These are phyloP conservation scores for Elsinoe ampelina DNA, from an alignment of 2,329 filamentous ascomycete genomes.

Conservation along the genomic window DNA sequence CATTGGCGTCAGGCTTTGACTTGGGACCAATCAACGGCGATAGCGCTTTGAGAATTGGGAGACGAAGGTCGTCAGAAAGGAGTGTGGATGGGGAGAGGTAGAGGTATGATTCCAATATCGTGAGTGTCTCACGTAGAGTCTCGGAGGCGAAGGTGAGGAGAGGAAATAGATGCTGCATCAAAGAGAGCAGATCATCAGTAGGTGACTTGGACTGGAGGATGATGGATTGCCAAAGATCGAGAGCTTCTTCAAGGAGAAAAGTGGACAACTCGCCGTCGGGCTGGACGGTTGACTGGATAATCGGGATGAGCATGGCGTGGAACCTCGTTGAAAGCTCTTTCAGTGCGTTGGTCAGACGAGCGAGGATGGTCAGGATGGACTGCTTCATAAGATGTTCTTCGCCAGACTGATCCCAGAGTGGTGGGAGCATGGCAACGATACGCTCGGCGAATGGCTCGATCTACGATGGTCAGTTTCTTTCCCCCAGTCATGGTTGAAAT, in stretches of 20 bases:
- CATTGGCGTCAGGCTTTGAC: slow-evolving; percentile 40
- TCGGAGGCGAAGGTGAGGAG: slow-evolving; percentile 42
- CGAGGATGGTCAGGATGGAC: slow-evolving; percentile 75
- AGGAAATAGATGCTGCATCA: slow-evolving; percentile 37
- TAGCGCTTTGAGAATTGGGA: slow-evolving; percentile 31
- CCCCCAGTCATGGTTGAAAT: not conserved
- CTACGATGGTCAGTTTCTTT: slow-evolving; percentile 25
- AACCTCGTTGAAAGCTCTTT: slow-evolving; percentile 68
- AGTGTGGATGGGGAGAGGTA: slow-evolving; percentile 40
- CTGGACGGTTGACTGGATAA: slow-evolving; percentile 71
- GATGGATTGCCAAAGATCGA: slow-evolving; percentile 80
- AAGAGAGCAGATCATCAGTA: slow-evolving; percentile 33
- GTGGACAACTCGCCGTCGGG: slow-evolving; percentile 63
- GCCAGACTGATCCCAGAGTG: slow-evolving; percentile 74
- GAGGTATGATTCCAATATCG: slow-evolving; percentile 42
- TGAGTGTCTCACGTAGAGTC: slow-evolving; percentile 38
- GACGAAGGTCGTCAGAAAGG: slow-evolving; percentile 34
- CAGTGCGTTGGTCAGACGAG: slow-evolving; percentile 78
- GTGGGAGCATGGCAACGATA: slow-evolving; percentile 70
- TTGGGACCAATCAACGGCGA: slow-evolving; percentile 34
- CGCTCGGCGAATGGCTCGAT: slow-evolving; percentile 62
- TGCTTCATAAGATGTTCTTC: slow-evolving; percentile 92
- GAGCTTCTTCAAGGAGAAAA: slow-evolving; percentile 81
- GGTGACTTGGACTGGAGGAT: slow-evolving; percentile 48
- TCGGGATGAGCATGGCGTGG: slow-evolving; percentile 68